Evolutionary conservation across 306 rosid genomes (phyloP).

Genomic region (Vigna angularis): DNA sequence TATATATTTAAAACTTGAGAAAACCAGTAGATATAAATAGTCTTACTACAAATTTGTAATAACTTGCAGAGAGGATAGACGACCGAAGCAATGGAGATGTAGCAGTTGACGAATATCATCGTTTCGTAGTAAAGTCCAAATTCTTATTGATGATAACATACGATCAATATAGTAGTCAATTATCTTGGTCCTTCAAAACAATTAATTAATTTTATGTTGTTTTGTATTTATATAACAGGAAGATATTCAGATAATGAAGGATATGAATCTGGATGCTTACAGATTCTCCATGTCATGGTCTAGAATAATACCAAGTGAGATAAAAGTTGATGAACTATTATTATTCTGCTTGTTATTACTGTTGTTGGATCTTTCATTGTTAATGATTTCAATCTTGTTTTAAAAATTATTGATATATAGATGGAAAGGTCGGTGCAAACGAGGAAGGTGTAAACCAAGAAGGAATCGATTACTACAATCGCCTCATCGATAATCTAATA

Average conservation of each 20-base stretch:
- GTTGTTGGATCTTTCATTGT: neutral
- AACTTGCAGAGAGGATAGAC: slow-evolving; percentile 47
- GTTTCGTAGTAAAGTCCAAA: slow-evolving; percentile 45
- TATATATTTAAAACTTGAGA: too few relatives aligned
- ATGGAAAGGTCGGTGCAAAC: slow-evolving; percentile 55
- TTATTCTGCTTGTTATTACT: neutral
- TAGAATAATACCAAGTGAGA: slow-evolving; percentile 68
- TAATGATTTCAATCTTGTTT: neutral
- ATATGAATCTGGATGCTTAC: slow-evolving; percentile 62
- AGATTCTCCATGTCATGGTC: slow-evolving; percentile 82
- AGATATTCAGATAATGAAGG: slow-evolving; percentile 59
- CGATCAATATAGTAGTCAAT: neutral
- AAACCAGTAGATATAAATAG: neutral
- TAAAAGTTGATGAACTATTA: neutral
- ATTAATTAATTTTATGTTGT: neutral
- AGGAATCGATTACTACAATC: slow-evolving; percentile 62
- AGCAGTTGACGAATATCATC: slow-evolving; percentile 54
- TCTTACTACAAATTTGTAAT: neutral
- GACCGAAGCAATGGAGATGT: slow-evolving; percentile 58
- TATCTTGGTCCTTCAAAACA: neutral
- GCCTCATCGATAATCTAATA: slow-evolving; percentile 58
- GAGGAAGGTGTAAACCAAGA: slow-evolving; percentile 55
- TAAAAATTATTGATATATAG: slow-evolving; percentile 29
- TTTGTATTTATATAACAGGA: slow-evolving; percentile 47
- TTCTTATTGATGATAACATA: neutral